phyloP scores from a whole-genome alignment of 2,329 filamentous ascomycete species.

The Teratosphaeriaceae sp. region DNA sequence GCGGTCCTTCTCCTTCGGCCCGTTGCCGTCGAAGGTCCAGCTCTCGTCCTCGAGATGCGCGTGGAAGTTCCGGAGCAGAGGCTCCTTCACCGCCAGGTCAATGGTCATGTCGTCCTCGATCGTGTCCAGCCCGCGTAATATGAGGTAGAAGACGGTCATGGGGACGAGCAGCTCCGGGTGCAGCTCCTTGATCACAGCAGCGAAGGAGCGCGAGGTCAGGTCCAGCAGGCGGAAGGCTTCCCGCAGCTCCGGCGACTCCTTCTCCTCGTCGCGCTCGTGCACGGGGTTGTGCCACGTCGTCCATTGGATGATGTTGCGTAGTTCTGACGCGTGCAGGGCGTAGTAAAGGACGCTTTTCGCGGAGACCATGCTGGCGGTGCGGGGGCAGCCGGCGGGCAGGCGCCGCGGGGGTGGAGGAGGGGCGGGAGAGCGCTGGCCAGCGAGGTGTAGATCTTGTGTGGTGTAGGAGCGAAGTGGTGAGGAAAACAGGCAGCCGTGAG shows the following conservation, averaged over 20 bases:
- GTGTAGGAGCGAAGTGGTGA: too few relatives aligned
- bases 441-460: too few relatives aligned
- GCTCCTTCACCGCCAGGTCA: constrained; percentile 71
- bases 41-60: constrained; percentile 71
- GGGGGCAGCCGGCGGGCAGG: not conserved
- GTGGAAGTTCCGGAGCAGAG: constrained; percentile 76
- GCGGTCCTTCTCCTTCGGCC: constrained; percentile 87
- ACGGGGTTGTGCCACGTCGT: constrained; percentile 96
- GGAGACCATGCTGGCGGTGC: constrained; percentile 26
- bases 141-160: constrained; percentile 85
- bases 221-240: constrained; percentile 84
- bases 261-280: constrained; percentile 69
- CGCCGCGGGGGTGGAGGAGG: not conserved
- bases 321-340: constrained; percentile 27
- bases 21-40: constrained; percentile 84
- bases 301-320: constrained; percentile 35
- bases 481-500: too few relatives aligned
- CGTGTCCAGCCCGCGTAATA: constrained; percentile 89
- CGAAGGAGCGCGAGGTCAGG: constrained; percentile 86
- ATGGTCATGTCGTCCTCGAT: constrained; percentile 99
- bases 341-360: constrained; percentile 28
- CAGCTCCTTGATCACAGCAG: constrained; percentile 88
- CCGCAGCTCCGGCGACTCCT: constrained; percentile 67
- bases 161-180: constrained; percentile 90
- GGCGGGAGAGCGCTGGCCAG: too few relatives aligned